Evolutionary conservation across 345 rosid species (phyloP).

Genomic region (Citrus maxima): DNA sequence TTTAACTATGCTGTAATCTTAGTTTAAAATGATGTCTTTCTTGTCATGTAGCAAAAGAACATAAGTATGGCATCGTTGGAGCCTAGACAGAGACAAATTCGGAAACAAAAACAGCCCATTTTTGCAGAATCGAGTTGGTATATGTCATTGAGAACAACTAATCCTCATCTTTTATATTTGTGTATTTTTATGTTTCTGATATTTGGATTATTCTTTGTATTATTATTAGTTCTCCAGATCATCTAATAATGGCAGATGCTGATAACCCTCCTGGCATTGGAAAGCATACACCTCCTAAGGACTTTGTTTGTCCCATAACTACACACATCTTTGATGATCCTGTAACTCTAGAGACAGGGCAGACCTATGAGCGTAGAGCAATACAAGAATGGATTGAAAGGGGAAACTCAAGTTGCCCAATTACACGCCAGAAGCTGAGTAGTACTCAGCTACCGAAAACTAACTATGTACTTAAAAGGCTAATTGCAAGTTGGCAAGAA

Average conservation of each 20-base stretch:
- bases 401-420: conserved; percentile 68
- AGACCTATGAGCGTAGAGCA: conserved; percentile 70
- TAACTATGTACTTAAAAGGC: conserved; percentile 68
- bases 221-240: conserved; percentile 28
- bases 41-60: conserved; percentile 46
- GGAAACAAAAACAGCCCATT: conserved; percentile 30
- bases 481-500: conserved; percentile 60
- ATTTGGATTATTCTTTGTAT: conserved; percentile 19
- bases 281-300: conserved; percentile 51
- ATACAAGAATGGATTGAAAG: conserved; percentile 66
- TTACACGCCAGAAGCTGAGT: conserved; percentile 58
- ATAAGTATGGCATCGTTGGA: conserved; percentile 30
- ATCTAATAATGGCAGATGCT: conserved; percentile 46
- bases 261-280: conserved; percentile 35
- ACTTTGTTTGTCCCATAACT: conserved; percentile 72
- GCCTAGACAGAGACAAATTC: conserved; percentile 24
- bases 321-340: conserved; percentile 58
- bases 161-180: conserved; percentile 11
- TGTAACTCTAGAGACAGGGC: conserved; percentile 76
- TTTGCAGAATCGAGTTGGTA: conserved; percentile 42
- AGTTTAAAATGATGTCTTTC: neutral
- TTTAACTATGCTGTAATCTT: conserved; percentile 25
- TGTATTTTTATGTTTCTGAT: conserved; percentile 14
- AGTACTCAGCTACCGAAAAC: conserved; percentile 57
- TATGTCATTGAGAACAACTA: conserved; percentile 5